Percentiles rank a stretch among this genome's conserved stretches.
phyloP scores from a whole-genome alignment of 768 basidiomycete genomes.

The Mrakia gelida region DNA sequence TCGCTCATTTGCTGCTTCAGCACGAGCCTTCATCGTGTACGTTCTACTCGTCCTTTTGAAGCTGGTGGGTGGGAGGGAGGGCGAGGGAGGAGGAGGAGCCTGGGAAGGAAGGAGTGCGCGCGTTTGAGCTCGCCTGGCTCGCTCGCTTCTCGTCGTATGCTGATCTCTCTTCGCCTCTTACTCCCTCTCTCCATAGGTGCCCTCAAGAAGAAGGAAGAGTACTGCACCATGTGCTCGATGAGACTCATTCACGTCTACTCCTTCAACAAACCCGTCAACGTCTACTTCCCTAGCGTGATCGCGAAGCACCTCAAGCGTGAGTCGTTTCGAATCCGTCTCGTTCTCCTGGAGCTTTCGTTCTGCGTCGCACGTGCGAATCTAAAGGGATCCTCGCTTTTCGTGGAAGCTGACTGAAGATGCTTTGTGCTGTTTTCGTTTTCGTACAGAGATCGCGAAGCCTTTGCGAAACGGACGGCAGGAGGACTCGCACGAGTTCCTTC shows the following conservation, averaged over 20 bases:
- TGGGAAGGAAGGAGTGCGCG: background rate
- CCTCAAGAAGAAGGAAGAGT: slow-evolving; percentile 41
- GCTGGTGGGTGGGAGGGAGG: background rate
- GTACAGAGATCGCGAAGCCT: slow-evolving; percentile 23
- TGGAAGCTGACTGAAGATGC: too few relatives aligned
- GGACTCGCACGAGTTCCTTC: slow-evolving; percentile 95
- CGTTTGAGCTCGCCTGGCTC: background rate
- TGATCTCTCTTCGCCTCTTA: background rate
- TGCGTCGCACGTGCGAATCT: too few relatives aligned
- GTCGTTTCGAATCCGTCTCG: slow-evolving; percentile 38
- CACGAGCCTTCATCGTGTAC: slow-evolving; percentile 56
- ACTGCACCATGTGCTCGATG: slow-evolving; percentile 78
- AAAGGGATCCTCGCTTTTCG: too few relatives aligned
- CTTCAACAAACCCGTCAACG: slow-evolving; percentile 46
- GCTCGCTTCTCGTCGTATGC: too few relatives aligned
- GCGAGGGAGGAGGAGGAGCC: background rate
- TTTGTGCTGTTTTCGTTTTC: background rate
- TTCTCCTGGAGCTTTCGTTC: too few relatives aligned
- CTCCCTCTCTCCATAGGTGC: background rate
- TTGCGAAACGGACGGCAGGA: slow-evolving; percentile 80
- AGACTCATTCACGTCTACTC: slow-evolving; percentile 56
- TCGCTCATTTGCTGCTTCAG: slow-evolving; percentile 58
- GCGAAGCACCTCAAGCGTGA: slow-evolving; percentile 66
- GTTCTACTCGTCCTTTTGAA: too few relatives aligned
- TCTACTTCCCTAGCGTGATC: slow-evolving; percentile 62